These are phyloP conservation scores for Acephala macrosclerotiorum DNA, from an alignment of 2,329 filamentous ascomycete genomes.

Conservation along the genomic window DNA sequence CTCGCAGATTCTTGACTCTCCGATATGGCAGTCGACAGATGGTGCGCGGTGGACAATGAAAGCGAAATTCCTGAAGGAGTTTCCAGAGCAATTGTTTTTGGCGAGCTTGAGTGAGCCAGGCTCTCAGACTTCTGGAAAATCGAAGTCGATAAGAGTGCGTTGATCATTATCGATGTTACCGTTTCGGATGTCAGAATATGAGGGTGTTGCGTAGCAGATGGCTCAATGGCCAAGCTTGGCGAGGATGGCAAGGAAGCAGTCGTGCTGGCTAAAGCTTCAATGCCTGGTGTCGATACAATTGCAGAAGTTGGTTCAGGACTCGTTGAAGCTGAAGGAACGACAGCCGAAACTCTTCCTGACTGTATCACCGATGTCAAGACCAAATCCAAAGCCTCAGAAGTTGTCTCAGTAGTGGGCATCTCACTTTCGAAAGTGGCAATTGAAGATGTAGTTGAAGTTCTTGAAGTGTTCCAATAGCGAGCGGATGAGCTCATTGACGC, in stretches of 20 bases:
- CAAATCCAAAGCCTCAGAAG: not conserved
- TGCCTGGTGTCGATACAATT: not conserved
- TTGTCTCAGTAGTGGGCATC: not conserved
- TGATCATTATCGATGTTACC: not conserved
- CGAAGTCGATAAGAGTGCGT: not conserved
- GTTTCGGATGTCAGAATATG: not conserved
- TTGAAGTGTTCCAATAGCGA: not conserved
- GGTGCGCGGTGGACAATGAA: not conserved
- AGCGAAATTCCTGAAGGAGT: not conserved
- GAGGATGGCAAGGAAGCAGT: not conserved
- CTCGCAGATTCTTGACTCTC: not conserved
- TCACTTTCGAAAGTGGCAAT: not conserved
- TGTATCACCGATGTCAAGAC: not conserved
- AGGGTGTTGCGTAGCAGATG: not conserved
- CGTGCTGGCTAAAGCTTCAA: not conserved
- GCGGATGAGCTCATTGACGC: not conserved
- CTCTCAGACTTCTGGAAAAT: not conserved
- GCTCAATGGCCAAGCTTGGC: not conserved
- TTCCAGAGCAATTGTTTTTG: not conserved
- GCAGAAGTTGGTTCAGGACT: not conserved
- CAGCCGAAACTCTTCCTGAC: not conserved
- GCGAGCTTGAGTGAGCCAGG: not conserved
- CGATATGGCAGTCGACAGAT: not conserved
- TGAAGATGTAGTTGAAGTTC: not conserved
- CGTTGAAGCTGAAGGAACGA: not conserved